phyloP scores from a whole-genome alignment of 495 filamentous ascomycete species.

The Trichoderma erinaceum region DNA sequence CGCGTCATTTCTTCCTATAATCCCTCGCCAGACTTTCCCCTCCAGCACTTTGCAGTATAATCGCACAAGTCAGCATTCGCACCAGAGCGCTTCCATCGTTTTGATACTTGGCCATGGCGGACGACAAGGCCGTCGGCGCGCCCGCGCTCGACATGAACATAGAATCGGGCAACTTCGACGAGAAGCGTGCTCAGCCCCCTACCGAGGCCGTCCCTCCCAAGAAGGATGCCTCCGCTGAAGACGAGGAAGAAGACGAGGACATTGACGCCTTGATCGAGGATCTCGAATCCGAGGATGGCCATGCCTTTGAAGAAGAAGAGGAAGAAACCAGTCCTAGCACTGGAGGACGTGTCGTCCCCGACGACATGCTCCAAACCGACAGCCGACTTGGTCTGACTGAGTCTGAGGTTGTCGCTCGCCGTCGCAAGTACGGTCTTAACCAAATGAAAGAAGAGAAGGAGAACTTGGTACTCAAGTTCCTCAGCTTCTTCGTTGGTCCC shows the following conservation, averaged over 20 bases:
- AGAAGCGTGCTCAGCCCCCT: constrained; percentile 39
- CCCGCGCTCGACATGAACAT: constrained; percentile 50
- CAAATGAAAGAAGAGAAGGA: constrained; percentile 86
- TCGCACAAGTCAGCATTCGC: neutral
- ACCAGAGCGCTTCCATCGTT: constrained; percentile 26
- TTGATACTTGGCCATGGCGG: constrained; percentile 40
- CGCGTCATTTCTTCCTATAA: constrained; percentile 15
- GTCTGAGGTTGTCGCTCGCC: constrained; percentile 58
- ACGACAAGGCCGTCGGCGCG: constrained; percentile 37
- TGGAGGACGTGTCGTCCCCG: constrained; percentile 50
- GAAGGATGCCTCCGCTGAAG: constrained; percentile 36
- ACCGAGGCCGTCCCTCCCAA: constrained; percentile 25
- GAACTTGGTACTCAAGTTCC: constrained; percentile 76
- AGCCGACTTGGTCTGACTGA: constrained; percentile 63
- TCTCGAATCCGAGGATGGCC: constrained; percentile 70
- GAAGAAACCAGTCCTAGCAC: constrained; percentile 45
- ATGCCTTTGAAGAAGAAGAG: constrained; percentile 49
- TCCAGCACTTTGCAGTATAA: neutral
- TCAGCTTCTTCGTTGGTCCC: constrained; percentile 79
- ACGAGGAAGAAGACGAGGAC: constrained; percentile 65
- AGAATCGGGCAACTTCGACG: constrained; percentile 50
- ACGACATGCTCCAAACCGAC: constrained; percentile 67
- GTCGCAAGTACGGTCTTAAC: constrained; percentile 79
- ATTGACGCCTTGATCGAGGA: constrained; percentile 79
- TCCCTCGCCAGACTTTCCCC: neutral